Evolutionary conservation across 306 rosid species (phyloP).

Genomic region (Glycyrrhiza uralensis): DNA sequence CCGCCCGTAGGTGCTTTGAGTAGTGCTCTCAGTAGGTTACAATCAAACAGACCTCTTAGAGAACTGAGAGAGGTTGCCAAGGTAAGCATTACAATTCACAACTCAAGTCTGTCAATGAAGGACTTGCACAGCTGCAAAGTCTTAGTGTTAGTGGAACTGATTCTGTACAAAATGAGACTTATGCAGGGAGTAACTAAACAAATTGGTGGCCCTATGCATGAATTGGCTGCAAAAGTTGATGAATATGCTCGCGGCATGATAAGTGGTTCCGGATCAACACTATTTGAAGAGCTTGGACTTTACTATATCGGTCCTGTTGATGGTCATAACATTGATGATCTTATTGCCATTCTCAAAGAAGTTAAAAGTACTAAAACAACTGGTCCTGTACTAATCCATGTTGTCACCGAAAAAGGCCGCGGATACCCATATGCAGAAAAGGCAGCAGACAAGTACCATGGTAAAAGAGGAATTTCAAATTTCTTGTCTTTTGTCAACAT

Average conservation of each 20-base stretch:
- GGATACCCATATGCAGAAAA: conserved; percentile 94
- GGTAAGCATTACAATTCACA: conserved; percentile 44
- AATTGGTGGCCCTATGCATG: conserved; percentile 78
- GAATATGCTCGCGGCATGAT: conserved; percentile 95
- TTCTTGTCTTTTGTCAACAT: neutral
- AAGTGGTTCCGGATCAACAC: conserved; percentile 75
- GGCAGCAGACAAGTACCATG: conserved; percentile 90
- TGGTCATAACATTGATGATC: conserved; percentile 87
- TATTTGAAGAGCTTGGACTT: conserved; percentile 96
- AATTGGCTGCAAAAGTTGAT: conserved; percentile 91
- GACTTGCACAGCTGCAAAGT: neutral
- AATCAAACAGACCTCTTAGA: conserved; percentile 80
- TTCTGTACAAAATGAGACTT: conserved; percentile 15
- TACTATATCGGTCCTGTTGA: conserved; percentile 91
- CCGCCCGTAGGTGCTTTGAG: conserved; percentile 97
- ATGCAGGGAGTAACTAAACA: conserved; percentile 83
- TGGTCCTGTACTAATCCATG: conserved; percentile 88
- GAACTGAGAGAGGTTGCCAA: conserved; percentile 86
- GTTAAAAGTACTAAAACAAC: conserved; percentile 70
- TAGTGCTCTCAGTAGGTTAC: conserved; percentile 79
- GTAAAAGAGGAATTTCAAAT: conserved; percentile 36
- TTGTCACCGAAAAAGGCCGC: conserved; percentile 84
- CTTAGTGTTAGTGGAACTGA: conserved; percentile 12
- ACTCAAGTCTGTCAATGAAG: neutral
- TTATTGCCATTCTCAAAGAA: conserved; percentile 71